These are phyloP conservation scores for Delitschia confertaspora DNA, from an alignment of 495 filamentous ascomycete species.

Conservation along the genomic window DNA sequence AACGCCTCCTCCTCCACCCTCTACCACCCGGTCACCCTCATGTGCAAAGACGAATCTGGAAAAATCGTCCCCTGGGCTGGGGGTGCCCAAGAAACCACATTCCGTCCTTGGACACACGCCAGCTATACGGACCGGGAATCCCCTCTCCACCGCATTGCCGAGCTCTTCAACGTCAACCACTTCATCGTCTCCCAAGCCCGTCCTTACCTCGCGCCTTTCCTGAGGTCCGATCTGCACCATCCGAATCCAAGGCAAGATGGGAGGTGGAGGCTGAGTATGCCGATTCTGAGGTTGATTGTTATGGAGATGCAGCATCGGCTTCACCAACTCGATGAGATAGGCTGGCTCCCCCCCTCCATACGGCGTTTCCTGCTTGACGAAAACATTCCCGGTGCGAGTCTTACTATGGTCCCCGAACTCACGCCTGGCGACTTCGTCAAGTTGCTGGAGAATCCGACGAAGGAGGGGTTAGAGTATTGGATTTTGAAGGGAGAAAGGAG, in stretches of 20 bases:
- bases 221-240: constrained; percentile 71
- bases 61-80: constrained; percentile 72
- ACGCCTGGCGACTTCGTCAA: constrained; percentile 59
- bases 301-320: constrained; percentile 77
- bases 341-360: constrained; percentile 57
- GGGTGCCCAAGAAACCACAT: constrained; percentile 56
- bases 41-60: constrained; percentile 75
- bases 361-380: constrained; percentile 82
- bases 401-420: constrained; percentile 78
- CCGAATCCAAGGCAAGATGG: constrained; percentile 54
- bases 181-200: constrained; percentile 74
- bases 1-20: constrained; percentile 64
- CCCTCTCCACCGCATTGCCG: constrained; percentile 71
- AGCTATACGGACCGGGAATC: constrained; percentile 67
- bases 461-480: constrained; percentile 72
- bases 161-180: constrained; percentile 91
- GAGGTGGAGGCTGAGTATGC: constrained; percentile 48
- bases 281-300: constrained; percentile 59
- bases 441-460: constrained; percentile 71
- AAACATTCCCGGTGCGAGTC: constrained; percentile 65
- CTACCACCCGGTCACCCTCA: constrained; percentile 59
- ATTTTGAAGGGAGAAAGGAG: constrained; percentile 73
- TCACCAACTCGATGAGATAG: constrained; percentile 68
- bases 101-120: constrained; percentile 59
- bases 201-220: constrained; percentile 75